Conservation (phyloP, 2,329 filamentous ascomycete species). For the Botrytis squamosa region DNA sequence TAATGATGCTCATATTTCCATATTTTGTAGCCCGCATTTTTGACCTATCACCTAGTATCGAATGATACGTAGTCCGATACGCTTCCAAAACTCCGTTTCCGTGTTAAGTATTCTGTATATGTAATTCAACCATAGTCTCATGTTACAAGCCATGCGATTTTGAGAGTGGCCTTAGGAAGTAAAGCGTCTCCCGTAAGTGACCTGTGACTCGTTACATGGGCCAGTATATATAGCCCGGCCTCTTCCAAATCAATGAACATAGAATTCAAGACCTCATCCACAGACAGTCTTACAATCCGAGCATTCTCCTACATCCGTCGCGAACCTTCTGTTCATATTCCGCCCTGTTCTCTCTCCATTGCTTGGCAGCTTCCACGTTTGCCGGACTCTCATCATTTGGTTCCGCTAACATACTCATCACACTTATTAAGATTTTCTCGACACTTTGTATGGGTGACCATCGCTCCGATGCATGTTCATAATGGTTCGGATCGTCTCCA, state of each 20-base stretch:
- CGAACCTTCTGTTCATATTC: slow-evolving; percentile 88
- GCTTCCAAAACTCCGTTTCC: background rate
- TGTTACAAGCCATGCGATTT: background rate
- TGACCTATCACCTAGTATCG: background rate
- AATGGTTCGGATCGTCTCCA: slow-evolving; percentile 96
- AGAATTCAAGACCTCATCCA: background rate
- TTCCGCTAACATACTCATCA: slow-evolving; percentile 98
- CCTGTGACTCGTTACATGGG: background rate
- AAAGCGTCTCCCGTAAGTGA: background rate
- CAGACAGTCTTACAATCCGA: slow-evolving; percentile 60
- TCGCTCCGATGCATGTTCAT: slow-evolving; percentile 91
- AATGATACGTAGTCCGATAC: background rate
- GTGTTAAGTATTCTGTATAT: background rate
- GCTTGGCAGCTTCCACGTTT: slow-evolving; percentile 92
- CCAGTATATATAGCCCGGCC: background rate
- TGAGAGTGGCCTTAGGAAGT: background rate
- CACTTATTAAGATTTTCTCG: slow-evolving; percentile 93
- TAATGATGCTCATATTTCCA: background rate
- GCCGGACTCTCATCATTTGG: slow-evolving; percentile 96
- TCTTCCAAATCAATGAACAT: background rate
- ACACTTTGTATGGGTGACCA: slow-evolving; percentile 97
- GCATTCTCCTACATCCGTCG: slow-evolving; percentile 73
- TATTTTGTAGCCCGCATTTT: no score
- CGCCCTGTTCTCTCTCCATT: slow-evolving; percentile 82
- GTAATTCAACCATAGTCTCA: background rate